phyloP scores from a whole-genome alignment of 2,329 filamentous ascomycete species.

The Aspergillus pseudotamarii region DNA sequence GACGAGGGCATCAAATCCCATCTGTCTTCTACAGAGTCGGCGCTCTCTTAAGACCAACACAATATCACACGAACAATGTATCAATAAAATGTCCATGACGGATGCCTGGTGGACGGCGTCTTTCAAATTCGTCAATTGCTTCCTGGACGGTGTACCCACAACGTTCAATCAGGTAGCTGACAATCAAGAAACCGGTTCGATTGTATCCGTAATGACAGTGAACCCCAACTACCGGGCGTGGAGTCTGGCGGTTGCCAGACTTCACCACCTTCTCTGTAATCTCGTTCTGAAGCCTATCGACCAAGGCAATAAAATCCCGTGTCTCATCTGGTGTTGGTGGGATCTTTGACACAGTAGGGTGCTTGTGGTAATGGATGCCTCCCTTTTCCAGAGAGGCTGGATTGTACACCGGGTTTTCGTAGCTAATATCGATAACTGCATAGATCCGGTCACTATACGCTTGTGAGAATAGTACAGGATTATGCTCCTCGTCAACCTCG shows the following conservation, averaged over 20 bases:
- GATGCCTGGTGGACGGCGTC: conserved; percentile 76
- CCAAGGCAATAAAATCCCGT: conserved; percentile 59
- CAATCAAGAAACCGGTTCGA: conserved; percentile 86
- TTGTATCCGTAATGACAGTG: conserved; percentile 98
- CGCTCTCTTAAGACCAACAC: conserved; percentile 50
- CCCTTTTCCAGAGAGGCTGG: conserved; percentile 68
- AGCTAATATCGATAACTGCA: conserved; percentile 86
- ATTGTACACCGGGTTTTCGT: conserved; percentile 88
- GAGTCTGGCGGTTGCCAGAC: conserved; percentile 41
- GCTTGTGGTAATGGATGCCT: conserved; percentile 77
- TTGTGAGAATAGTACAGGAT: conserved; percentile 70
- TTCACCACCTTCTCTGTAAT: conserved; percentile 53
- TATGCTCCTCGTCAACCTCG: conserved; percentile 83
- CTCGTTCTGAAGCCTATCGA: conserved; percentile 62
- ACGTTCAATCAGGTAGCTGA: conserved; percentile 85
- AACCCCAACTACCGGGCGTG: conserved; percentile 67
- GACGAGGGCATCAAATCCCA: background rate
- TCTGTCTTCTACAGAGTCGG: conserved; percentile 37
- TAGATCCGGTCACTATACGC: conserved; percentile 69
- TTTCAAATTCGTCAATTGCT: conserved; percentile 77
- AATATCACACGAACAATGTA: conserved; percentile 78
- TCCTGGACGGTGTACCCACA: conserved; percentile 71
- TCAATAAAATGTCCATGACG: conserved; percentile 88
- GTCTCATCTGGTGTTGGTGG: conserved; percentile 70
- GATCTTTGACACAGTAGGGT: conserved; percentile 88